Percentiles rank a stretch among this genome's conserved stretches.
Evolutionary conservation across 1,284 basidiomycete species (phyloP).

Genomic region (Fomitiporia mediterranea): DNA sequence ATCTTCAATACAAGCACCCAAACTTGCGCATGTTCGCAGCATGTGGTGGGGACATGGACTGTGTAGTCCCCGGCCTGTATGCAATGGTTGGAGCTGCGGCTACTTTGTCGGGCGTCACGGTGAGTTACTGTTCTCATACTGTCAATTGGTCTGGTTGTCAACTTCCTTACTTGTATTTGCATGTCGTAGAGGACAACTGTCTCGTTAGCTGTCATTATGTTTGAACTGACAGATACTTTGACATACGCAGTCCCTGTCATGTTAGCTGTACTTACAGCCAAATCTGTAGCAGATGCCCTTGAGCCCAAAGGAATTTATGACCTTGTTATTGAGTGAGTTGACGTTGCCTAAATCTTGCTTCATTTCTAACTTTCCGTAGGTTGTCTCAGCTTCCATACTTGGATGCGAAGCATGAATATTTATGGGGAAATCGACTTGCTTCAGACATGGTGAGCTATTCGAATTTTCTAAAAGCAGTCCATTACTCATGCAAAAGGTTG

Average conservation of each 20-base stretch:
- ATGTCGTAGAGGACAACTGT: constrained; percentile 71
- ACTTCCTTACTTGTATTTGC: constrained; percentile 2
- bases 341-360: neutral
- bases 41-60: constrained; percentile 63
- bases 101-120: constrained; percentile 83
- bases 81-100: constrained; percentile 93
- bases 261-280: constrained; percentile 86
- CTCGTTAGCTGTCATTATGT: constrained; percentile 89
- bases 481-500: constrained; percentile 15
- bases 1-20: constrained; percentile 67
- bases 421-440: constrained; percentile 77
- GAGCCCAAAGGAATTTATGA: constrained; percentile 96
- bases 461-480: neutral
- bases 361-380: constrained; percentile 29
- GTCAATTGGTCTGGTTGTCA: neutral
- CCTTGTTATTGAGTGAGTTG: constrained; percentile 80
- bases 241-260: constrained; percentile 96
- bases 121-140: constrained; percentile 31
- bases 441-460: constrained; percentile 60
- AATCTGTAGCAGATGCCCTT: constrained; percentile 88
- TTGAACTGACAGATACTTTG: constrained; percentile 91
- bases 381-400: constrained; percentile 84
- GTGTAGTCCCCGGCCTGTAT: constrained; percentile 82
- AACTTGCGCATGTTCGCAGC: constrained; percentile 56
- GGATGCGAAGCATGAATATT: constrained; percentile 83